Evolutionary conservation across 2,329 filamentous ascomycete species (phyloP), one percentile per base, ranked within the genome.

Genomic region (Fusarium poae): DNA sequence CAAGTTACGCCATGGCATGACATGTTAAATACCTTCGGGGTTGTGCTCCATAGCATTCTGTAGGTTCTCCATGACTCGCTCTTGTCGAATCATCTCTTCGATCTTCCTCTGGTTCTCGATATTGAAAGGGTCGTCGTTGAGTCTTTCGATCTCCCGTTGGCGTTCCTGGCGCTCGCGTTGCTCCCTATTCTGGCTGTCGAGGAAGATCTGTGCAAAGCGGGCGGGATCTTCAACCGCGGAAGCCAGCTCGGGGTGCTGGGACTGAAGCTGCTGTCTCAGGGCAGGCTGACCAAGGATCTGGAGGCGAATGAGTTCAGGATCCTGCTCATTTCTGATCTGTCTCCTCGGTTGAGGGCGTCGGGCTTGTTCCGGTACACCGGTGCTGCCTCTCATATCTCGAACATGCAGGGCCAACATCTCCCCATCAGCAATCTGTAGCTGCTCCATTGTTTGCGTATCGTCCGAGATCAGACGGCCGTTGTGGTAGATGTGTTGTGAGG

Each of bases 31-130:
- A 97, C 95, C 95, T 87, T 98, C 96, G 1, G 96, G 96, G 75
- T 97, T 97, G 80, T 98, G 91, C 81, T 98, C 95, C 86, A 97
- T 95, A 42, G 96, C 96, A 80, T 94, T 96, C 77, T 98, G 94
- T 63, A 98, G 80, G 76, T 99, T 99, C 81, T 97, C 94, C 79
- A 95, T 94, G 45, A 99, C 95, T 18, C 91, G 87, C 81, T 98
- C 92, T 80, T 97, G 92, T 57, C 96, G 90, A 76, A 99, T 99
- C 80, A 98, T 97, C 81, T 99, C 96, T 77, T 96, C 95, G 67
- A 99, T 99, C 81, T 91, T 93, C 46, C 86, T 86, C 81, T 99
- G 96, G 11, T 94, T 93, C 69, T 97, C 94, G 27, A 93, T 83
- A 77, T 99, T 95, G 81, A 98, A 97, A 1, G 95, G 94, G 75